A percentile compares a stretch with the other conserved stretches of the same genome.
Conservation (phyloP, 2,329 filamentous ascomycete species). For the Huntiella omanensis region DNA sequence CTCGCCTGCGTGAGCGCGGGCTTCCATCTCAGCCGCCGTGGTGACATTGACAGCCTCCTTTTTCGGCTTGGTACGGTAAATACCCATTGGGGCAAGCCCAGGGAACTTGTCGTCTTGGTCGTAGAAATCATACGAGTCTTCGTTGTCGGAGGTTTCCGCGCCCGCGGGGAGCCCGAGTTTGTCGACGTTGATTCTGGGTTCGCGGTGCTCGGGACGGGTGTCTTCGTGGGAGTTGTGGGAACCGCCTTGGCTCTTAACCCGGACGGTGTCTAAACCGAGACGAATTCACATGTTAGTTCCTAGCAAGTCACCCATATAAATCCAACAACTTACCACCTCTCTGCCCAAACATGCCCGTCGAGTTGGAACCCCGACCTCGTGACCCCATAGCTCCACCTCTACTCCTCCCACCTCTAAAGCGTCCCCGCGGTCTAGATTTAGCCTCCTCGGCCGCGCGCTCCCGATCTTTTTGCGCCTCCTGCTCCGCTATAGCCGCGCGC, state of each 20-base stretch:
- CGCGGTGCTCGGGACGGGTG: conserved; percentile 18
- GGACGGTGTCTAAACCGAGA: background rate
- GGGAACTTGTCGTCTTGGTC: conserved; percentile 18
- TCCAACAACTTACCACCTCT: conserved; percentile 12
- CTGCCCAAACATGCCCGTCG: conserved; percentile 13
- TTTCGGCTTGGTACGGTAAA: conserved; percentile 20
- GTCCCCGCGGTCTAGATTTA: conserved; percentile 20
- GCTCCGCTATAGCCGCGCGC: conserved; percentile 26
- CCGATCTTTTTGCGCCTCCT: conserved; percentile 25
- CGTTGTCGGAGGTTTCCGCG: conserved; percentile 24
- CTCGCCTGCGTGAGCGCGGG: conserved; percentile 5
- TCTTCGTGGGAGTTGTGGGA: conserved; percentile 16
- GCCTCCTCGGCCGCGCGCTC: conserved; percentile 24
- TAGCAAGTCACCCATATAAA: too few species aligned
- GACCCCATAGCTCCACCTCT: conserved; percentile 26
- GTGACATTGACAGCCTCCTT: conserved; percentile 8
- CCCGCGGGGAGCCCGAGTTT: conserved; percentile 25
- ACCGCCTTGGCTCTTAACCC: conserved; percentile 13
- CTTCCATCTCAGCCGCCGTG: conserved; percentile 9
- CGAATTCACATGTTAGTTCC: too few species aligned
- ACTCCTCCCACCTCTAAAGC: conserved; percentile 24
- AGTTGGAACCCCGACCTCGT: conserved; percentile 20
- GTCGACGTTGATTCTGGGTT: conserved; percentile 37
- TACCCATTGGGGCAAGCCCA: conserved; percentile 33
- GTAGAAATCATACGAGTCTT: conserved; percentile 28